Conservation (phyloP, 495 filamentous ascomycete genomes). For the Amphirosellinia nigrospora region DNA sequence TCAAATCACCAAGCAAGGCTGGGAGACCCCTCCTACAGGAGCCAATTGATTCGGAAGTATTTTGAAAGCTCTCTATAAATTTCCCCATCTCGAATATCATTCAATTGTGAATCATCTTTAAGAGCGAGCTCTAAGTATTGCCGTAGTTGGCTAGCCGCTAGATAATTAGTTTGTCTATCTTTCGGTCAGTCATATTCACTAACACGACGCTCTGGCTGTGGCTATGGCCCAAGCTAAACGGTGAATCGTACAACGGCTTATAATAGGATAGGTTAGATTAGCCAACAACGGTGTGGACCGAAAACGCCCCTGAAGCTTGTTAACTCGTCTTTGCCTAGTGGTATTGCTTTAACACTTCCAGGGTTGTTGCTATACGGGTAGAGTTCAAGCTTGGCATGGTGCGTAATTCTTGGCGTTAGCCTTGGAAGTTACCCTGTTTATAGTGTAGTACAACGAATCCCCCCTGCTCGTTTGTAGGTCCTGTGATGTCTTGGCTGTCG, state of each 20-base stretch:
- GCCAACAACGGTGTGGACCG: not conserved
- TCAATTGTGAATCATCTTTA: not conserved
- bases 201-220: not conserved
- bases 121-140: not conserved
- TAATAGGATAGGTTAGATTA: not conserved
- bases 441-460: not conserved
- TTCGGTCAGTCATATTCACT: not conserved
- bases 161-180: not conserved
- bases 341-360: not conserved
- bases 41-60: not conserved
- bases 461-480: slow-evolving; percentile 8
- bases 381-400: not conserved
- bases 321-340: not conserved
- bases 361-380: not conserved
- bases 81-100: not conserved
- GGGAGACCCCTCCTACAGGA: not conserved
- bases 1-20: not conserved
- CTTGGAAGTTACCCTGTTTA: not conserved
- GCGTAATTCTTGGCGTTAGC: not conserved
- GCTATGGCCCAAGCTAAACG: not conserved
- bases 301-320: slow-evolving; percentile 5
- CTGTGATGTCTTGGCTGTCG: slow-evolving; percentile 6
- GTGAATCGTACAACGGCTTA: slow-evolving; percentile 1
- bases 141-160: not conserved
- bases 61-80: not conserved